Percentiles rank a stretch among this genome's conserved stretches.
These are phyloP conservation scores for Paracorniculantispora psalliotae DNA, from an alignment of 2,329 filamentous ascomycete genomes.

Conservation along the genomic window DNA sequence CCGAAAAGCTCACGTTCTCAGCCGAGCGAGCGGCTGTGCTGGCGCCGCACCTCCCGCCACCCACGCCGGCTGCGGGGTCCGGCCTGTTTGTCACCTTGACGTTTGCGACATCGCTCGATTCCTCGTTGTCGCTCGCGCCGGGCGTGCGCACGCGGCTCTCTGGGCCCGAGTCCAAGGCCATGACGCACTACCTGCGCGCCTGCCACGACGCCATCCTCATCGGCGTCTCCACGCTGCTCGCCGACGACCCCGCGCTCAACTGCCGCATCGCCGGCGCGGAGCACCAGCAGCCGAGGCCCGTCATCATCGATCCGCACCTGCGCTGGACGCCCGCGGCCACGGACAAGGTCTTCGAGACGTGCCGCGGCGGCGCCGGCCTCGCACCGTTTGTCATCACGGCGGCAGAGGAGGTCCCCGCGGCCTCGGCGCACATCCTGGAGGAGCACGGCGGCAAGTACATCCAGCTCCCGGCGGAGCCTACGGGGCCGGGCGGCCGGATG, in stretches of 20 bases:
- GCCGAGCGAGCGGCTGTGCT: slow-evolving; percentile 27
- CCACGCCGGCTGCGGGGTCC: slow-evolving; percentile 7
- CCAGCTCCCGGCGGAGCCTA: slow-evolving; percentile 29
- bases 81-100: slow-evolving; percentile 68
- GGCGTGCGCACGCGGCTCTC: slow-evolving; percentile 81
- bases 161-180: slow-evolving; percentile 75
- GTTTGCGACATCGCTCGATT: slow-evolving; percentile 87
- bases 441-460: slow-evolving; percentile 51
- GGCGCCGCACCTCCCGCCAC: slow-evolving; percentile 29
- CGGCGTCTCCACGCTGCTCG: slow-evolving; percentile 76
- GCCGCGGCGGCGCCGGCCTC: slow-evolving; percentile 59
- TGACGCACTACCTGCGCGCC: slow-evolving; percentile 87
- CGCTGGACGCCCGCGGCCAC: slow-evolving; percentile 61
- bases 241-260: slow-evolving; percentile 82
- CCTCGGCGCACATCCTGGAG: slow-evolving; percentile 38
- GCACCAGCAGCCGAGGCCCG: slow-evolving; percentile 66
- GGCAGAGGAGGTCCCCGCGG: slow-evolving; percentile 37
- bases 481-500: slow-evolving; percentile 24
- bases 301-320: slow-evolving; percentile 75
- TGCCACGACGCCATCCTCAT: slow-evolving; percentile 80
- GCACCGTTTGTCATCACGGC: slow-evolving; percentile 68
- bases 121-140: slow-evolving; percentile 67
- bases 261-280: slow-evolving; percentile 63
- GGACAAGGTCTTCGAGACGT: slow-evolving; percentile 63
- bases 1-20: slow-evolving; percentile 30